Percentiles rank a stretch among this genome's conserved stretches.
These are phyloP conservation scores for Wallacemonas sp. DNA, from an alignment of 208 protist genomes.

Conservation along the genomic window DNA sequence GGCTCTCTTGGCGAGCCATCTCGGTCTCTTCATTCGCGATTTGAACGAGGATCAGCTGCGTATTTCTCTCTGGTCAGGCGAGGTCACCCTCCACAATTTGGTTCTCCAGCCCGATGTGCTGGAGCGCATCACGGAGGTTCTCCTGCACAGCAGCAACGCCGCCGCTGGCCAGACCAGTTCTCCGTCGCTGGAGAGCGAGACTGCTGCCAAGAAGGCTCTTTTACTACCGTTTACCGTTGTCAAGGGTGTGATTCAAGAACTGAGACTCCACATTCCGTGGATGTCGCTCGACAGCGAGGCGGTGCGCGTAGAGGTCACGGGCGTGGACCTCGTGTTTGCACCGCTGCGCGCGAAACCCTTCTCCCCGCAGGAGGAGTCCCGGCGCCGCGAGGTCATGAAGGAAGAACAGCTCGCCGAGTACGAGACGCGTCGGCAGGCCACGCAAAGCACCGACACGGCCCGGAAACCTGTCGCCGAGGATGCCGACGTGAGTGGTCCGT, in stretches of 20 bases:
- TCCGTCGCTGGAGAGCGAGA: not conserved
- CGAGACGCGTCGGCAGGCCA: constrained; percentile 37
- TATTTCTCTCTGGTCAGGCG: constrained; percentile 81
- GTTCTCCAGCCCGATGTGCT: constrained; percentile 65
- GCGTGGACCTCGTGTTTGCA: constrained; percentile 74
- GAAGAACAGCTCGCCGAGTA: constrained; percentile 58
- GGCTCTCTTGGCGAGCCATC: constrained; percentile 54
- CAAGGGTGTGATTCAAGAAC: constrained; percentile 58
- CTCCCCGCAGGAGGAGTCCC: constrained; percentile 55
- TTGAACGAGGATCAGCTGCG: constrained; percentile 76
- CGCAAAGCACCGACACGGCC: not conserved
- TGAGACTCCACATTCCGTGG: constrained; percentile 80
- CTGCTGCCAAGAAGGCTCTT: constrained; percentile 47
- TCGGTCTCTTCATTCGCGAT: constrained; percentile 74
- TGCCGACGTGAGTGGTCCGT: not conserved
- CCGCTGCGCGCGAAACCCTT: constrained; percentile 58
- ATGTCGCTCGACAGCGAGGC: constrained; percentile 63
- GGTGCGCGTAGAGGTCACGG: constrained; percentile 58
- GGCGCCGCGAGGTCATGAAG: constrained; percentile 53
- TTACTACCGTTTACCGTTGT: constrained; percentile 77
- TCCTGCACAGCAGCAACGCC: constrained; percentile 10
- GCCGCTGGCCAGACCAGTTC: constrained; percentile 3
- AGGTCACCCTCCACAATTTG: constrained; percentile 71
- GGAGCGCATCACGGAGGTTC: constrained; percentile 46
- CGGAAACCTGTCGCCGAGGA: not conserved